phyloP scores from a whole-genome alignment of 1,284 basidiomycete species.

The Ganoderma sp. region DNA sequence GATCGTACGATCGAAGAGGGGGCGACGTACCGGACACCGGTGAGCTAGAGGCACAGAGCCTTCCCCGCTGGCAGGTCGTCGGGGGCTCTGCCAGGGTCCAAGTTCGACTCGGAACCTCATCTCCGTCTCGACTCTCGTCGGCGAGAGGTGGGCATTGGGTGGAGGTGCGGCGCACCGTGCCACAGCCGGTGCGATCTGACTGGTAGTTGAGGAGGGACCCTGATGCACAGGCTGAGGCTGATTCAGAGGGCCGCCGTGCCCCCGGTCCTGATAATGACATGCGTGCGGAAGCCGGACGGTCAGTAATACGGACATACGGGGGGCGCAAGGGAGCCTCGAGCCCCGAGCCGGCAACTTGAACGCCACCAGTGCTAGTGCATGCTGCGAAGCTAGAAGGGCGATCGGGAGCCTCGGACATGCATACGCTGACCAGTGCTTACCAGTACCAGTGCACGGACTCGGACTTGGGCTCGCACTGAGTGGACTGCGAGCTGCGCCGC shows the following conservation, averaged over 20 bases:
- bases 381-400: neutral
- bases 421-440: too few species aligned
- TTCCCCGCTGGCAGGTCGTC: neutral
- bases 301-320: neutral
- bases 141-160: neutral
- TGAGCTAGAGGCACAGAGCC: neutral
- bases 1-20: constrained; percentile 3
- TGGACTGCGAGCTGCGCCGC: neutral
- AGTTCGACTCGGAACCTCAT: neutral
- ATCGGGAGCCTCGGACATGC: neutral
- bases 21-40: neutral
- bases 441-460: neutral
- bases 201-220: neutral
- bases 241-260: neutral
- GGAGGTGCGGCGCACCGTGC: neutral
- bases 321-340: constrained; percentile 6
- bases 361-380: neutral
- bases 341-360: constrained; percentile 4
- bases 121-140: neutral
- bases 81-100: neutral
- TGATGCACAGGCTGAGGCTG: neutral
- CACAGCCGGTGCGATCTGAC: neutral
- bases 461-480: neutral
- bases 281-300: neutral
- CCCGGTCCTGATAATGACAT: neutral